Conservation (phyloP, 768 basidiomycete species). For the Thelephora aurantiotincta region DNA sequence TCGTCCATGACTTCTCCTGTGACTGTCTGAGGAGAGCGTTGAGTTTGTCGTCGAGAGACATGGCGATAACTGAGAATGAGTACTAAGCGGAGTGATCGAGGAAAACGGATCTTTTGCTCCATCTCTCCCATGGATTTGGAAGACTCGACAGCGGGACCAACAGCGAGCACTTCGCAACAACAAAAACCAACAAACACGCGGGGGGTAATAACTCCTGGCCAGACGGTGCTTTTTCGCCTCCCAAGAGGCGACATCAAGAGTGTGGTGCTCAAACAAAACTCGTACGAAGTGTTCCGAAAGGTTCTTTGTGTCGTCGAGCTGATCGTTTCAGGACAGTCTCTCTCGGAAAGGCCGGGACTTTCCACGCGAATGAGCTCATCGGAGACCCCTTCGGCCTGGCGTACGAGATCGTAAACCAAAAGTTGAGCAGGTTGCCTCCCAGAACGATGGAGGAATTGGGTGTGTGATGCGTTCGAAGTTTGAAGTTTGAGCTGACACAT, state of each 20-base stretch:
- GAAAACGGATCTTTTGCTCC: constrained; percentile 6
- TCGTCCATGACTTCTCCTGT: constrained; percentile 15
- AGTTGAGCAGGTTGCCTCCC: constrained; percentile 46
- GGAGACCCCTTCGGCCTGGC: constrained; percentile 78
- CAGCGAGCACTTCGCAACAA: not conserved
- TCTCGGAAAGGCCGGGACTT: constrained; percentile 79
- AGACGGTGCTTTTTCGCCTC: constrained; percentile 66
- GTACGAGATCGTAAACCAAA: constrained; percentile 72
- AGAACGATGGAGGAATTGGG: constrained; percentile 68
- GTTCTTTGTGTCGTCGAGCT: not conserved
- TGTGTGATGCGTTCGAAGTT: constrained; percentile 15
- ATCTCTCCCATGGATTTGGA: not conserved
- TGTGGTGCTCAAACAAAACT: constrained; percentile 55
- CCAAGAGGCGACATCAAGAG: constrained; percentile 72
- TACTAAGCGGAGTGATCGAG: constrained; percentile 5
- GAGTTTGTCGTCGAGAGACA: constrained; percentile 13
- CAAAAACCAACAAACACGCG: not conserved
- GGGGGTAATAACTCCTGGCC: constrained; percentile 39
- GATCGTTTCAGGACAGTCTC: constrained; percentile 42
- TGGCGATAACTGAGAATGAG: constrained; percentile 3
- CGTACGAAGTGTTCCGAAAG: constrained; percentile 34
- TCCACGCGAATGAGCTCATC: constrained; percentile 64
- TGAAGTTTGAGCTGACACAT: constrained; percentile 1
- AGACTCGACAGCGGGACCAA: not conserved
- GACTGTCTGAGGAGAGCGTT: constrained; percentile 20